Base-by-base conservation (phyloP, 805 yeast genomes). In the Candida berthetii region DNA sequence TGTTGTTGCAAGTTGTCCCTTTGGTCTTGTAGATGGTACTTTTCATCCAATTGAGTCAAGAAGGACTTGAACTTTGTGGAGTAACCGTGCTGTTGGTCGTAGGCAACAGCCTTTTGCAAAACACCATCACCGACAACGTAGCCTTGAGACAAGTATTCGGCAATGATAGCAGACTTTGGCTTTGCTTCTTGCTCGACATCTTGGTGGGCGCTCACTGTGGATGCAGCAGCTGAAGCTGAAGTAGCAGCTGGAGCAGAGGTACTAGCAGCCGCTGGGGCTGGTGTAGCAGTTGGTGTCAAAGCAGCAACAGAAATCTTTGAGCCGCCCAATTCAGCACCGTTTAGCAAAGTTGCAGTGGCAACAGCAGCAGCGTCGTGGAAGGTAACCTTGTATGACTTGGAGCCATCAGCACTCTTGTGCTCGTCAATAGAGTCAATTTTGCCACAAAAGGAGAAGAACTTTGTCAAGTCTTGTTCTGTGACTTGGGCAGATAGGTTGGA, bases 401-500 rank as follows among this genome's bases (percentile, higher is more conserved):
- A 31, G 10, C 40, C 41, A n/a, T 16, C 27, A n/a, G 36, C 16
- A 6, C 31, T 39, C 6, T 48, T 35, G 7, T 41, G 38, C 18
- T 47, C 48, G 28, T 51, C 52, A 34, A 53, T 46, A 27, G 45
- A 55, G 43, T 55, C 54, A 42, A 71, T 68, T 46, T 68, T 71
- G 15, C 95, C 95, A 56, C 93, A 83, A 61, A 85, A 85, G 19
- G 83, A 68, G 61, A 85, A 85, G 62, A 85, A 85, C 45, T 82
- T 83, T 35, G 67, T 62, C 28, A 84, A 58, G 52, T 81, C 77
- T 32, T 69, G 68, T 36, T 70, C 65, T 4, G 77, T 50, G 32
- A 80, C 72, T 25, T 68, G 49, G 4, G 62, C 50, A 33, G 85
- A 77, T 33, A 84, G 70, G 46, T 78, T 72, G 15, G 79, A 69